Conservation (phyloP, 2,329 filamentous ascomycete genomes). For the Coniella vitis region DNA sequence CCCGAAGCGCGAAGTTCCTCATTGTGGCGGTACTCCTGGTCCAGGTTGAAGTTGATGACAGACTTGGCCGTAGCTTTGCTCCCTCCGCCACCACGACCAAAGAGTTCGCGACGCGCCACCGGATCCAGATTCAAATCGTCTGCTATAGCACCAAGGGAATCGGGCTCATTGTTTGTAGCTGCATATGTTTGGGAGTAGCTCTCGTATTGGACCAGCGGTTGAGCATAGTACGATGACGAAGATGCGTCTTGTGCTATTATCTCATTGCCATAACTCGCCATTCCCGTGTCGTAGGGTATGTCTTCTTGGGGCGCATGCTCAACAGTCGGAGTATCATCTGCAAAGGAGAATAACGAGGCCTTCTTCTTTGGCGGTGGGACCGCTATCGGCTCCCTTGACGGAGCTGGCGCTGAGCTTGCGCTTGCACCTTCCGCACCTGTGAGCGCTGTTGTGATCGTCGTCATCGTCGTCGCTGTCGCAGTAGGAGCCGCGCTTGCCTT, state of each 20-base stretch:
- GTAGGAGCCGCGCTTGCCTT: constrained; percentile 16
- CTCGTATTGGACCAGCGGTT: not conserved
- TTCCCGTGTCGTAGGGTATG: constrained; percentile 30
- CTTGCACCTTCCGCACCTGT: constrained; percentile 10
- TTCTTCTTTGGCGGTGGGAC: constrained; percentile 38
- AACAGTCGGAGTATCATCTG: constrained; percentile 31
- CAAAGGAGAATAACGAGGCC: constrained; percentile 64
- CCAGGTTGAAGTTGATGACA: constrained; percentile 82
- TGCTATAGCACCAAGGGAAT: constrained; percentile 65
- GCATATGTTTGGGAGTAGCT: constrained; percentile 12
- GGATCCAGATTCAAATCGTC: constrained; percentile 72
- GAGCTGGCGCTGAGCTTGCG: not conserved
- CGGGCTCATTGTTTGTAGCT: constrained; percentile 1
- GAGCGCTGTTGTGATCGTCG: constrained; percentile 15
- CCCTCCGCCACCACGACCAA: constrained; percentile 58
- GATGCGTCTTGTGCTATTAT: constrained; percentile 23
- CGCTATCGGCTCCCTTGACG: constrained; percentile 15
- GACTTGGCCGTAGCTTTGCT: constrained; percentile 44
- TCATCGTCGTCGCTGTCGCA: constrained; percentile 11
- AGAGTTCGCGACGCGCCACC: constrained; percentile 72
- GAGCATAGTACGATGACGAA: constrained; percentile 9
- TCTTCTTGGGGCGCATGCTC: constrained; percentile 18
- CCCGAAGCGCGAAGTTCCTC: constrained; percentile 65
- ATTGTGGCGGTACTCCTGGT: constrained; percentile 79
- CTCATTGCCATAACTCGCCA: constrained; percentile 23